A percentile compares a stretch with the other conserved stretches of the same genome.
phyloP scores from a whole-genome alignment of 768 basidiomycete genomes.

The Chlorophyllum brunneum region DNA sequence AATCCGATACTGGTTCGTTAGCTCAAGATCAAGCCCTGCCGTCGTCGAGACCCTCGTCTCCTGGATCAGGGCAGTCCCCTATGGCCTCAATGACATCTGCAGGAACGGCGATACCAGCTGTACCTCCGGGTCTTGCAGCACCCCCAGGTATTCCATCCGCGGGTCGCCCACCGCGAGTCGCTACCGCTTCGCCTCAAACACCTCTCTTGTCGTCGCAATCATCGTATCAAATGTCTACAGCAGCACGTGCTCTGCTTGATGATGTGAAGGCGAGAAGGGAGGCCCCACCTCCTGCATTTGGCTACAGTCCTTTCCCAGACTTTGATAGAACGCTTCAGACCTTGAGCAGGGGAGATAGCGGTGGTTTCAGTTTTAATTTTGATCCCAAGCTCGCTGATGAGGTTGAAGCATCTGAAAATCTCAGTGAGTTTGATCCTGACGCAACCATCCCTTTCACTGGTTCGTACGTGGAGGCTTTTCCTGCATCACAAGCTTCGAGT shows the following conservation, averaged over 20 bases:
- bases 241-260: constrained; percentile 79
- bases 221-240: constrained; percentile 83
- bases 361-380: constrained; percentile 83
- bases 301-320: constrained; percentile 77
- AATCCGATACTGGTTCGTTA: constrained; percentile 46
- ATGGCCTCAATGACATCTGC: constrained; percentile 30
- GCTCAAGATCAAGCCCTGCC: constrained; percentile 38
- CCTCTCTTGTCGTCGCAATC: constrained; percentile 51
- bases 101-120: constrained; percentile 26
- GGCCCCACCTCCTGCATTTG: constrained; percentile 34
- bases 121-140: constrained; percentile 50
- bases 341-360: constrained; percentile 58
- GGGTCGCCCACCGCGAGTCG: constrained; percentile 43
- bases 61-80: constrained; percentile 29
- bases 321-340: constrained; percentile 81
- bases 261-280: constrained; percentile 79
- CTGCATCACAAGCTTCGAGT: constrained; percentile 45
- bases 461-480: constrained; percentile 68
- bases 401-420: constrained; percentile 31
- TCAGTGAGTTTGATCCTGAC: constrained; percentile 51
- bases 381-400: constrained; percentile 72
- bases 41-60: constrained; percentile 32
- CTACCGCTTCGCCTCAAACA: constrained; percentile 48
- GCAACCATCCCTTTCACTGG: constrained; percentile 58
- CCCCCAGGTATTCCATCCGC: constrained; percentile 66